Percentiles rank a stretch among this genome's conserved stretches.
These are phyloP conservation scores for Saccharum spontaneum DNA, from an alignment of 176 grass and related monocot species.

Conservation along the genomic window DNA sequence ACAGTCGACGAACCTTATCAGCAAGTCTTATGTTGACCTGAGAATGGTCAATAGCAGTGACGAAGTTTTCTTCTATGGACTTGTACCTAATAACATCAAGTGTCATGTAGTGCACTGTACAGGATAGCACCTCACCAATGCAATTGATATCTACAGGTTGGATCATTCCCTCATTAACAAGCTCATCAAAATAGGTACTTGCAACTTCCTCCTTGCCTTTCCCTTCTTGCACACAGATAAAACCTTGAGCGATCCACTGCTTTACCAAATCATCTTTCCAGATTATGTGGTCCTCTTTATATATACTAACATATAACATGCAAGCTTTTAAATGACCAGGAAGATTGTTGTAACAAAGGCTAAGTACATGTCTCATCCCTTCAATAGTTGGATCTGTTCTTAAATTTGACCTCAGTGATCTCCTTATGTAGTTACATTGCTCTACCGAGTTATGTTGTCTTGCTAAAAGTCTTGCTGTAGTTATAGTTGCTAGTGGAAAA, in stretches of 20 bases:
- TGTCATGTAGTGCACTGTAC: background rate
- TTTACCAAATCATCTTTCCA: background rate
- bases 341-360: background rate
- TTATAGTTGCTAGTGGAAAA: background rate
- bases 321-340: background rate
- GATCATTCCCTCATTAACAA: background rate
- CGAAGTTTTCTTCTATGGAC: background rate
- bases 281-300: background rate
- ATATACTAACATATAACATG: background rate
- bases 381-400: background rate
- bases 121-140: background rate
- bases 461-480: background rate
- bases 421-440: background rate
- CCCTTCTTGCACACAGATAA: background rate
- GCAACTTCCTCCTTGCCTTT: background rate
- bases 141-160: background rate
- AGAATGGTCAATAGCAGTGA: background rate
- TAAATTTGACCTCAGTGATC: background rate
- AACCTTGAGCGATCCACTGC: background rate
- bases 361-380: background rate
- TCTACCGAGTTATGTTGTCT: background rate
- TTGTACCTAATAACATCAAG: background rate
- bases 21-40: background rate
- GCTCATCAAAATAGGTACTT: background rate
- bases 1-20: background rate